phyloP scores from a whole-genome alignment of 345 rosid genomes.

The Garcia nutans region DNA sequence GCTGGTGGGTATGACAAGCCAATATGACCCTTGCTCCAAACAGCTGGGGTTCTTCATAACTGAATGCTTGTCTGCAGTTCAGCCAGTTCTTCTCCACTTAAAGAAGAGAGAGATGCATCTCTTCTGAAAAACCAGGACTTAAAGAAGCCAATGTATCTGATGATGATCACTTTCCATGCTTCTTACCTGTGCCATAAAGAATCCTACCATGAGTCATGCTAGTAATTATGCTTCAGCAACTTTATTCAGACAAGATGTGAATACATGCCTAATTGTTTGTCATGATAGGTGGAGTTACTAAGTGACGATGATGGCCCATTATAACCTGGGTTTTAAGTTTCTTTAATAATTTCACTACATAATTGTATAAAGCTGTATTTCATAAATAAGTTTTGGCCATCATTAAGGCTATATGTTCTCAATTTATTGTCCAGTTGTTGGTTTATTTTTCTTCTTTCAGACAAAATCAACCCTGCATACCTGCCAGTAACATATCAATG shows the following conservation, averaged over 20 bases:
- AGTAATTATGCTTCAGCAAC: neutral
- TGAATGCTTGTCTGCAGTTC: neutral
- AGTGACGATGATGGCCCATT: neutral
- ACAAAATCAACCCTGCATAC: conserved; percentile 6
- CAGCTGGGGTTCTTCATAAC: neutral
- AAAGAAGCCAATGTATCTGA: neutral
- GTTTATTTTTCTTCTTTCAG: neutral
- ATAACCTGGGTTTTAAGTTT: neutral
- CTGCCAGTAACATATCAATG: neutral
- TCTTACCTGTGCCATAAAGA: conserved; percentile 44
- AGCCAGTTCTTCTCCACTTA: conserved; percentile 8
- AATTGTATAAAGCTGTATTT: neutral
- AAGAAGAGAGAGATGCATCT: neutral
- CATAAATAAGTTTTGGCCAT: neutral
- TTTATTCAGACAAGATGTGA: neutral
- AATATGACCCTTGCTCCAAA: neutral
- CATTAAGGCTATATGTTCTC: conserved; percentile 12
- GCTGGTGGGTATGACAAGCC: neutral
- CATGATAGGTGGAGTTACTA: neutral
- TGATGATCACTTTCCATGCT: conserved; percentile 44
- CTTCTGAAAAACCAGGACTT: neutral
- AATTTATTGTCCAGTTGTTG: conserved; percentile 2
- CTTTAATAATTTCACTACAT: neutral
- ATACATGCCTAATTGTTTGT: neutral
- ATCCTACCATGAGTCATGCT: conserved; percentile 13